Conservation (phyloP, 2,329 filamentous ascomycete species). For the Raffaelea albimanens region DNA sequence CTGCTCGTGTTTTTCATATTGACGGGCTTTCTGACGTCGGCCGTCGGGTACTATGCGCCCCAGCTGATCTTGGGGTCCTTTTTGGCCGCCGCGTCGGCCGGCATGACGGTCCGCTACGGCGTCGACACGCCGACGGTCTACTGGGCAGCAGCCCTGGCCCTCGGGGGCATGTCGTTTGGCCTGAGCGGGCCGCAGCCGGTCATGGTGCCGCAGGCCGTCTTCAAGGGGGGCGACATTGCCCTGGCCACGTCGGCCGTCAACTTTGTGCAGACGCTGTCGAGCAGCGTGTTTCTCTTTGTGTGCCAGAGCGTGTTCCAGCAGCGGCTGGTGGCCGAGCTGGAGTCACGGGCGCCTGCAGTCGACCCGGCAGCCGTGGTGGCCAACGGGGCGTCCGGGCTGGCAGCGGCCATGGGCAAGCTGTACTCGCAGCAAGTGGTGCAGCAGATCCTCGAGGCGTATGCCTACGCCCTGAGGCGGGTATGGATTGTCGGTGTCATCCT, state of each 20-base stretch:
- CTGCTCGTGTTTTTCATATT: constrained; percentile 21
- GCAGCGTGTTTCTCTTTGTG: constrained; percentile 16
- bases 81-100: constrained; percentile 14
- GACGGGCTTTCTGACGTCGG: not conserved
- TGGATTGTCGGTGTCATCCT: not conserved
- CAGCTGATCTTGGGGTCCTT: constrained; percentile 6
- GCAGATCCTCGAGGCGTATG: constrained; percentile 24
- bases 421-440: constrained; percentile 8
- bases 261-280: constrained; percentile 16
- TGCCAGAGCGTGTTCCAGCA: constrained; percentile 17
- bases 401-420: constrained; percentile 4
- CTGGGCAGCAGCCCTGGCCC: constrained; percentile 16
- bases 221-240: constrained; percentile 16
- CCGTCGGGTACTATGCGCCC: not conserved
- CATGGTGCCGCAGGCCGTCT: constrained; percentile 17
- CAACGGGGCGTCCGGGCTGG: constrained; percentile 13
- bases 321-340: constrained; percentile 10
- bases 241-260: constrained; percentile 18
- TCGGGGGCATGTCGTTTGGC: constrained; percentile 19
- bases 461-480: constrained; percentile 17
- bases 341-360: constrained; percentile 12
- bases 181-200: constrained; percentile 17
- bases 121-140: constrained; percentile 11
- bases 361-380: constrained; percentile 13
- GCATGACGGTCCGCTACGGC: constrained; percentile 13